Evolutionary conservation across 1,139 yeast genomes (phyloP), one percentile per base, ranked within the genome.

Genomic region (Nadsonia commutata): DNA sequence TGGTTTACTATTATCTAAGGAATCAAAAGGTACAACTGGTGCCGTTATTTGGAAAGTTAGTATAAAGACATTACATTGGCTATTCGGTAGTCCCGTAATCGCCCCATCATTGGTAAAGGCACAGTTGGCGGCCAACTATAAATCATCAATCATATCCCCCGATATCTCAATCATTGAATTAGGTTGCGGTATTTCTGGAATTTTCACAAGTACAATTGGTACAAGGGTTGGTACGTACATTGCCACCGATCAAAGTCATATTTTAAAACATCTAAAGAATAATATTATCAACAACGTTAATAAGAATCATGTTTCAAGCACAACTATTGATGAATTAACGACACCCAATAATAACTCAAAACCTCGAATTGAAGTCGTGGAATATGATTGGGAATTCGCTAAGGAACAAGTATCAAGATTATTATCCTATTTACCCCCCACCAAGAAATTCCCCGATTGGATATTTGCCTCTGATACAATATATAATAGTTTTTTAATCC

Each of bases 401-500:
- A 71, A 66, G 0, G 52, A 47, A 39, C 31, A 48, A 18, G 20
- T 51, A 9, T 48, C 38, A 5, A 38, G 47, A n/a, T 43, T 49
- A 20, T 20, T 37, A 5, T 38, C 38, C 18, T 42, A 43, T 17
- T 41, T 46, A 38, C 41, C 40, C 13, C 37, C 42, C 1, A 42
- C 46, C 2, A 48, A 42, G 2, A 48, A 40, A 2, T 38, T 53
- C 1, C 41, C 39, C 23, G 37, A 37, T 40, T 44, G 74, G 18
- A 62, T 80, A 2, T 53, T 80, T 16, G 83, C 85, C 0, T 75
- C 81, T 53, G 93, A 80, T 55, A 76, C 85, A 8, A 67, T 80
- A 4, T 80, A 80, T 60, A 81, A 80, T 52, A 82, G 76, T 46
- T 78, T 65, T 50, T 61, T 81, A 39, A 67, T 79, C 2, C 71